Percentiles rank a stretch among this genome's conserved stretches.
Evolutionary conservation across 1,284 basidiomycete species (phyloP).

Genomic region (Ceratobasidium sp.): DNA sequence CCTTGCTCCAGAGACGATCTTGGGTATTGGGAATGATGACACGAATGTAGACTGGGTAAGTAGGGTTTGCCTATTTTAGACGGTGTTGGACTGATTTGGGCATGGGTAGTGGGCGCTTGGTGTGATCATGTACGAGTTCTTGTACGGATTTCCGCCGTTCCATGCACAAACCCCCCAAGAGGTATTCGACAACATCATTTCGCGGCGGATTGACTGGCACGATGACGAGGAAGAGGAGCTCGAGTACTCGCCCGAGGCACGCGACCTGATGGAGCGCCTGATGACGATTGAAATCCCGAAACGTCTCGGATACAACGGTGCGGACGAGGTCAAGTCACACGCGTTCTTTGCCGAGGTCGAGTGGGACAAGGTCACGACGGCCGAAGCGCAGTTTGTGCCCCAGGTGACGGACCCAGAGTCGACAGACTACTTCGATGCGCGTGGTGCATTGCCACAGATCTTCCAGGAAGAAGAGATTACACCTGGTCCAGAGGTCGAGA

Average conservation of each 20-base stretch:
- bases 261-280: conserved; percentile 89
- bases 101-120: conserved; percentile 86
- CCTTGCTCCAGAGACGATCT: conserved; percentile 93
- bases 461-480: conserved; percentile 82
- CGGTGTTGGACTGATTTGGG: conserved; percentile 13
- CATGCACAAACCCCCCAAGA: conserved; percentile 96
- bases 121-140: conserved; percentile 97
- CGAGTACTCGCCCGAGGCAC: conserved; percentile 85
- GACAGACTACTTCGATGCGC: conserved; percentile 98
- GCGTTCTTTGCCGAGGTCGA: conserved; percentile 90
- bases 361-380: conserved; percentile 88
- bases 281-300: conserved; percentile 81
- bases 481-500: conserved; percentile 55
- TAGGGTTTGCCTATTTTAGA: conserved; percentile 45
- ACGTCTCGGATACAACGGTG: conserved; percentile 86
- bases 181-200: conserved; percentile 98
- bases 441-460: conserved; percentile 86
- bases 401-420: conserved; percentile 95
- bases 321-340: conserved; percentile 92
- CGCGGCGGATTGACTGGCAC: conserved; percentile 95
- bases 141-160: conserved; percentile 97
- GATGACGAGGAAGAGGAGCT: conserved; percentile 90
- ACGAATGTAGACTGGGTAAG: conserved; percentile 94
- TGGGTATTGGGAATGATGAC: conserved; percentile 95
- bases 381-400: conserved; percentile 94